phyloP scores from a whole-genome alignment of 2,329 filamentous ascomycete genomes.

The Paracorniculantispora psalliotae region DNA sequence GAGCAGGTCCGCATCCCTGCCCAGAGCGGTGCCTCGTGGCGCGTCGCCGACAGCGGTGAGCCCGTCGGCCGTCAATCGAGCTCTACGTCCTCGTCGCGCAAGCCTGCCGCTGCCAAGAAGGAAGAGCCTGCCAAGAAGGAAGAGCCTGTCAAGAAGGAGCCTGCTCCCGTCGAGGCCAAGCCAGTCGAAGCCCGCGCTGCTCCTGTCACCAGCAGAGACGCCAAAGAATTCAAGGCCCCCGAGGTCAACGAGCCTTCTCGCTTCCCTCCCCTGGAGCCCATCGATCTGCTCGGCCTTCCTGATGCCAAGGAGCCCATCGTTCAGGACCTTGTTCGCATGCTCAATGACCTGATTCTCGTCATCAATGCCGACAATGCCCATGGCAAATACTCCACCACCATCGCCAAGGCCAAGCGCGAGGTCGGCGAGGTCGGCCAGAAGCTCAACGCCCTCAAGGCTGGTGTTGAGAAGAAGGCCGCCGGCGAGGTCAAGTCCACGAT shows the following conservation, averaged over 20 bases:
- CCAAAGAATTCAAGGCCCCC: conserved; percentile 44
- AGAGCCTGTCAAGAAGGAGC: conserved; percentile 24
- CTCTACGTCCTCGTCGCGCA: conserved; percentile 37
- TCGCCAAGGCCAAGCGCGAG: conserved; percentile 81
- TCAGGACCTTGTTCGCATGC: conserved; percentile 87
- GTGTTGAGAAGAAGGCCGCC: conserved; percentile 66
- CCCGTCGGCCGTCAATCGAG: conserved; percentile 57
- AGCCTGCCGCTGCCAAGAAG: conserved; percentile 27
- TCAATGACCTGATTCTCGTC: conserved; percentile 93
- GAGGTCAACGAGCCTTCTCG: conserved; percentile 63
- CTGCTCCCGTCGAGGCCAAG: conserved; percentile 12
- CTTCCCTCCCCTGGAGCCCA: conserved; percentile 59
- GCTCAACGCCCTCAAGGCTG: conserved; percentile 68
- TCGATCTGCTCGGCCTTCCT: conserved; percentile 72
- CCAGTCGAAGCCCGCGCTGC: conserved; percentile 15
- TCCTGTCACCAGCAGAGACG: conserved; percentile 23
- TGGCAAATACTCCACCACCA: conserved; percentile 69
- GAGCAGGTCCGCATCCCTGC: conserved; percentile 77
- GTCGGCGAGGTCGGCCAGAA: conserved; percentile 72
- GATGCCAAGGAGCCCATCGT: conserved; percentile 81
- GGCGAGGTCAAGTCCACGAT: conserved; percentile 67
- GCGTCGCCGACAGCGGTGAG: conserved; percentile 59
- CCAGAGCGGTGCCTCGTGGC: conserved; percentile 80
- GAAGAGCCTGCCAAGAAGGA: conserved; percentile 24
- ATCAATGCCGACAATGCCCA: conserved; percentile 82